These are phyloP conservation scores for Fusarium fujikuroi DNA, from an alignment of 2,329 filamentous ascomycete genomes.

Conservation along the genomic window DNA sequence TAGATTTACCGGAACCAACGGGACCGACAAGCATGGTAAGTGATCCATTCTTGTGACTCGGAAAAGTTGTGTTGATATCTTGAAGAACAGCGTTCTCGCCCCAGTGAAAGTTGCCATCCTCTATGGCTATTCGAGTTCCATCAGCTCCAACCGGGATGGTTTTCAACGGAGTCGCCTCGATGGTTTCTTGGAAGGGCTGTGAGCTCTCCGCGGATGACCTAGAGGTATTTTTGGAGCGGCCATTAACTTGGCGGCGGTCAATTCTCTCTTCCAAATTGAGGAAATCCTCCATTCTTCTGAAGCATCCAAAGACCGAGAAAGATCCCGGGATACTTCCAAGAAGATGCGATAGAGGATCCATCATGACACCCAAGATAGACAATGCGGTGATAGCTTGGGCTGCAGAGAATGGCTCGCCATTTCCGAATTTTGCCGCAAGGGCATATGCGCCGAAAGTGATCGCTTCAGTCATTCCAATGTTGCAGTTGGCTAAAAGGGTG, in stretches of 20 bases:
- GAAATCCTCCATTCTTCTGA: conserved; percentile 48
- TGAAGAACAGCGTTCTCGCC: conserved; percentile 40
- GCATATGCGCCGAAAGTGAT: conserved; percentile 48
- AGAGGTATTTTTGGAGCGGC: background rate
- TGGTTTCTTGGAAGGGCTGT: background rate
- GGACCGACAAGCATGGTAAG: conserved; percentile 48
- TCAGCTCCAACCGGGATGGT: background rate
- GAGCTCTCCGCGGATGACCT: background rate
- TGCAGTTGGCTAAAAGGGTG: conserved; percentile 39
- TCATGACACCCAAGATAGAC: conserved; percentile 47
- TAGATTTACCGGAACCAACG: conserved; percentile 49
- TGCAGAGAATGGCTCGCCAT: conserved; percentile 43
- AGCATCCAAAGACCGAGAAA: conserved; percentile 46
- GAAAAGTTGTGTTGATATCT: conserved; percentile 40
- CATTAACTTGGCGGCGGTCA: conserved; percentile 37
- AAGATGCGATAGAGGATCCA: conserved; percentile 40
- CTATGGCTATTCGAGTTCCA: conserved; percentile 30
- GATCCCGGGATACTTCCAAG: conserved; percentile 43
- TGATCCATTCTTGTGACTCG: conserved; percentile 32
- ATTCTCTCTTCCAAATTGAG: conserved; percentile 40
- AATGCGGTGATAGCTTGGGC: conserved; percentile 47
- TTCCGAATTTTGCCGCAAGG: conserved; percentile 42
- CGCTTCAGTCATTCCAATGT: conserved; percentile 42
- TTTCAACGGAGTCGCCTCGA: conserved; percentile 18
- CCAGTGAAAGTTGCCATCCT: conserved; percentile 44